These are phyloP conservation scores for Piper betle DNA, from an alignment of 164 flowering plant genomes.

Conservation along the genomic window DNA sequence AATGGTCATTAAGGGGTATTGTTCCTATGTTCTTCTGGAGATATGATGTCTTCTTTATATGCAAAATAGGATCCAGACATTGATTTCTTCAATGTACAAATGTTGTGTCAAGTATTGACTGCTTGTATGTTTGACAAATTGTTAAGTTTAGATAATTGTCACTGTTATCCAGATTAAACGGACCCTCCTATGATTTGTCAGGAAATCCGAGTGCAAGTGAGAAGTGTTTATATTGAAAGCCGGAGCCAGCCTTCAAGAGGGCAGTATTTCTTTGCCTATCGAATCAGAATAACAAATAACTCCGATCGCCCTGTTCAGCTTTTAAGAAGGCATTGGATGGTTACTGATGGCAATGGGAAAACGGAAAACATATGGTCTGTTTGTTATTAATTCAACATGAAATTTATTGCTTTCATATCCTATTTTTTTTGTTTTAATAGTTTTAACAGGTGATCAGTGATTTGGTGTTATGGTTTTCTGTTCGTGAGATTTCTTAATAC, in stretches of 20 bases:
- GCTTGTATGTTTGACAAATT: neutral
- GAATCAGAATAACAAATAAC: slow-evolving; percentile 84
- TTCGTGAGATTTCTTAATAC: neutral
- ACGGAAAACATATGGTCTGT: slow-evolving; percentile 66
- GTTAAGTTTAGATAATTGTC: neutral
- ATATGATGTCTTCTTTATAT: no score
- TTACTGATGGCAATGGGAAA: slow-evolving; percentile 80
- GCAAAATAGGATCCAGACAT: neutral
- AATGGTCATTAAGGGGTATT: no score
- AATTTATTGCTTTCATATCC: neutral
- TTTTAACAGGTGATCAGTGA: neutral
- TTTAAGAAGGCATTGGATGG: slow-evolving; percentile 88
- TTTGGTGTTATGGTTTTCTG: neutral
- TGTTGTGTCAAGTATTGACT: no score
- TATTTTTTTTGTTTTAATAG: neutral
- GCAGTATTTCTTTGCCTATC: slow-evolving; percentile 77
- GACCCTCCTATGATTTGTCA: slow-evolving; percentile 14
- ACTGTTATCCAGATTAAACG: no score
- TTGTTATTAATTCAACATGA: neutral
- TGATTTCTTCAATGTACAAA: neutral
- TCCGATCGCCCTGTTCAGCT: slow-evolving; percentile 91
- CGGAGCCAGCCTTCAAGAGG: slow-evolving; percentile 79
- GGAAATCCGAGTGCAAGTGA: slow-evolving; percentile 90
- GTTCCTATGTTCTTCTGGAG: no score
- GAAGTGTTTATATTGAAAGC: slow-evolving; percentile 81